These are phyloP conservation scores for Platanthera zijinensis DNA, from an alignment of 106 monocot genomes.

Conservation along the genomic window DNA sequence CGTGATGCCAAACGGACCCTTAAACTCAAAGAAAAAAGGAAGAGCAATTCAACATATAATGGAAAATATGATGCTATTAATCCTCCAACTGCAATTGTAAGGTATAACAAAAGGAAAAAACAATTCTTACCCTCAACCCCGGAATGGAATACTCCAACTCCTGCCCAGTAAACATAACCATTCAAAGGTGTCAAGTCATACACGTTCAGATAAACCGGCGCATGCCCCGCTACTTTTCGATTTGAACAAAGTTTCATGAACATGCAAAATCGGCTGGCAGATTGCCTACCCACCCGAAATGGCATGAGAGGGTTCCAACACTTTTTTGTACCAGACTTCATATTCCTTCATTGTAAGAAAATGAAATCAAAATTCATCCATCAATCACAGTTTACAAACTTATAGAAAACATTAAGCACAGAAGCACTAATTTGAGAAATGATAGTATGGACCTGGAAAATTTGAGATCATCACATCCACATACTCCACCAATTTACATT, in stretches of 20 bases:
- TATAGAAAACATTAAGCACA: too few species aligned
- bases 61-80: neutral
- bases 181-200: constrained; percentile 61
- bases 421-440: too few species aligned
- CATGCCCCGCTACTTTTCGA: constrained; percentile 12
- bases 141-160: constrained; percentile 55
- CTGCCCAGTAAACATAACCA: constrained; percentile 58
- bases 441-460: too few species aligned
- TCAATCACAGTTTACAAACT: too few species aligned
- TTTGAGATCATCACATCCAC: too few species aligned
- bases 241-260: constrained; percentile 13
- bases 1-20: too few species aligned
- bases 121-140: constrained; percentile 48
- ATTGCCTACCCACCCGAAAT: constrained; percentile 21
- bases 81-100: neutral
- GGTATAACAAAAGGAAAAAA: neutral
- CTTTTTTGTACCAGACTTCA: constrained; percentile 37
- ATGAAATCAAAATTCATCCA: neutral
- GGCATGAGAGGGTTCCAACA: constrained; percentile 26
- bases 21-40: too few species aligned
- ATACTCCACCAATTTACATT: too few species aligned
- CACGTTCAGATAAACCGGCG: constrained; percentile 62
- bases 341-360: constrained; percentile 16
- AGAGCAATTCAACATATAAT: neutral
- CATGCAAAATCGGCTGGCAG: constrained; percentile 30